Percentiles rank a stretch among this genome's conserved stretches.
These are phyloP conservation scores for Friedmanniomyces simplex DNA, from an alignment of 495 filamentous ascomycete genomes.

Conservation along the genomic window DNA sequence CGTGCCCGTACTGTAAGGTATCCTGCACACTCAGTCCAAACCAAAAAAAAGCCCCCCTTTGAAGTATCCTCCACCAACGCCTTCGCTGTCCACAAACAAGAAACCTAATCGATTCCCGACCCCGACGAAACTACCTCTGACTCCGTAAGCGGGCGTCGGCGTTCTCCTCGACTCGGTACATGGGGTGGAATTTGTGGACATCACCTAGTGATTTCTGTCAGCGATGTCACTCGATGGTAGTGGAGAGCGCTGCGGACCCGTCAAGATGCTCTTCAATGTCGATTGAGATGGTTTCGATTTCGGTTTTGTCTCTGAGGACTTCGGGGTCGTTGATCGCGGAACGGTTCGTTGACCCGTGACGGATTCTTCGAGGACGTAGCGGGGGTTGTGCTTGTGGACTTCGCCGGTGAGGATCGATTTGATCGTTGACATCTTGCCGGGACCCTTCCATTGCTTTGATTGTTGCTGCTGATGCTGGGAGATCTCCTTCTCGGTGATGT, in stretches of 20 bases:
- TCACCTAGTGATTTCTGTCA: not conserved
- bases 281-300: not conserved
- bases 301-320: too few species aligned
- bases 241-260: not conserved
- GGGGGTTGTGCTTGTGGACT: slow-evolving; percentile 11
- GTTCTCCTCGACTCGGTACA: not conserved
- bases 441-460: not conserved
- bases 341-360: not conserved
- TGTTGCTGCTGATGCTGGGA: not conserved
- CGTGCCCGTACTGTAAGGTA: too few species aligned
- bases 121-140: not conserved
- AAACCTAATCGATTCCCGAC: too few species aligned
- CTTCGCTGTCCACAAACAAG: not conserved
- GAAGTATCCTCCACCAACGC: not conserved
- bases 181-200: not conserved
- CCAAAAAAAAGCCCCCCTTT: too few species aligned
- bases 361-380: slow-evolving; percentile 1
- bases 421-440: slow-evolving; percentile 8
- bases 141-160: not conserved
- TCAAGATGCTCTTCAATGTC: not conserved
- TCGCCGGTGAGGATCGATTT: slow-evolving; percentile 12
- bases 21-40: too few species aligned
- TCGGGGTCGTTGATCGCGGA: not conserved
- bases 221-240: not conserved
- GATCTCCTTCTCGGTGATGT: slow-evolving; percentile 32